Percentiles rank a stretch among this genome's conserved stretches.
Conservation (phyloP, 2,329 filamentous ascomycete genomes). For the Aspergillus neotritici region DNA sequence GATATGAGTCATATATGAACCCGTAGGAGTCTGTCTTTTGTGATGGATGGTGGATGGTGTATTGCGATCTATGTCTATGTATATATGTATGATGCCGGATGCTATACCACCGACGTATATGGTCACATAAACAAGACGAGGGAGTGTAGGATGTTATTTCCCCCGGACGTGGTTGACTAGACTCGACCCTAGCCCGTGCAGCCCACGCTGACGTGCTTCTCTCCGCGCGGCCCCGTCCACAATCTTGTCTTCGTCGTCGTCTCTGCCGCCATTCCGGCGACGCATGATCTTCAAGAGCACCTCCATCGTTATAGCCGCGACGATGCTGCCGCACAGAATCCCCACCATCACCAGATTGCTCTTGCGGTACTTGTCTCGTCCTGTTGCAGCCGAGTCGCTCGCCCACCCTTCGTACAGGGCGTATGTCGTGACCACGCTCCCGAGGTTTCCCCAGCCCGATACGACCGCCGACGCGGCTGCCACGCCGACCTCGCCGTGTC, state of each 20-base stretch:
- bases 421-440: slow-evolving; percentile 81
- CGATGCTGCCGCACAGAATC: slow-evolving; percentile 71
- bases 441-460: slow-evolving; percentile 79
- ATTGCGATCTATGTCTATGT: not conserved
- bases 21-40: too few relatives aligned
- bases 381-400: slow-evolving; percentile 59
- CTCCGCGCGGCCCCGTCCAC: slow-evolving; percentile 33
- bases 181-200: slow-evolving; percentile 27
- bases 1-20: too few relatives aligned
- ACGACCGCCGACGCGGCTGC: slow-evolving; percentile 80
- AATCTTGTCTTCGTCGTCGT: slow-evolving; percentile 7
- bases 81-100: not conserved
- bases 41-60: too few relatives aligned
- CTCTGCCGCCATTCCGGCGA: not conserved
- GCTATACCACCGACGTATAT: not conserved
- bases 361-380: slow-evolving; percentile 66
- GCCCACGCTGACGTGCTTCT: slow-evolving; percentile 32
- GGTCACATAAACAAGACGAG: too few relatives aligned
- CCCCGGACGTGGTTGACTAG: slow-evolving; percentile 6
- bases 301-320: slow-evolving; percentile 61
- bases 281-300: slow-evolving; percentile 44
- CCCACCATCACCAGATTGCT: slow-evolving; percentile 87
- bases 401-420: slow-evolving; percentile 85
- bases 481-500: slow-evolving; percentile 86
- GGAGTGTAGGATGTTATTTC: not conserved